Base-by-base conservation (phyloP, 805 yeast species). In the Saturnispora bothae region DNA sequence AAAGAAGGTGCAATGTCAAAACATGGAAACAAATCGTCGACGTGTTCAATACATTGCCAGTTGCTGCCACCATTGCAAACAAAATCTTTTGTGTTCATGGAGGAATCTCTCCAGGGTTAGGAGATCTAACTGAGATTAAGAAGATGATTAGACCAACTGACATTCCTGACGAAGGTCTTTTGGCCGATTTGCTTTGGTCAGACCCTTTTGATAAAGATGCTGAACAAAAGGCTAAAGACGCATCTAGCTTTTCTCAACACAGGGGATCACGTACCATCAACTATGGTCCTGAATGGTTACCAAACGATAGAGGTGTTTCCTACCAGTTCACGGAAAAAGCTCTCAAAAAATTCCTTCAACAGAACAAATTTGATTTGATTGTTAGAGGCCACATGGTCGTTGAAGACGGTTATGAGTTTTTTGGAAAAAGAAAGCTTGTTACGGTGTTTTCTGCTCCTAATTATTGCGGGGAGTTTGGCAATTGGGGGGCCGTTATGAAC, bases 371-470 rank as follows among this genome's bases (percentile, higher is more conserved):
- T 60, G 94, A 83, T 59, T 61, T 83, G 53, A 74, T 83, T 45
- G 83, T 81, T 33, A 64, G 94, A 50, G 94, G 89, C 6, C 94
- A 83, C 54, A 83, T 83, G 94, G 92, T 83, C 32, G 94, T 83
- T 28, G 89, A 83, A 55, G 89, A 83, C 53, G 94, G 94, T 3
- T 83, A 83, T 53, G 92, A 83, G 54, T 83, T 83, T 54, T 83
- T 79, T 56, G 78, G 77, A 43, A 77, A 74, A 51, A 64, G 84
- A 49, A 76, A 76, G 53, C 62, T 83, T 40, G 92, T 83, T 1
- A 83, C 94, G 0, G 76, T 83, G 1, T 83, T 83, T 50, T 72
- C 78, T 43, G 94, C 92, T 4, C 94, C 94, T 3, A 83, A 83
- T 53, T 83, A 83, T 51, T 79, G 88, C 61, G 88, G 88, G 7